Conservation (phyloP, 164 flowering plant species). For the Magnolia kwangsiensis region DNA sequence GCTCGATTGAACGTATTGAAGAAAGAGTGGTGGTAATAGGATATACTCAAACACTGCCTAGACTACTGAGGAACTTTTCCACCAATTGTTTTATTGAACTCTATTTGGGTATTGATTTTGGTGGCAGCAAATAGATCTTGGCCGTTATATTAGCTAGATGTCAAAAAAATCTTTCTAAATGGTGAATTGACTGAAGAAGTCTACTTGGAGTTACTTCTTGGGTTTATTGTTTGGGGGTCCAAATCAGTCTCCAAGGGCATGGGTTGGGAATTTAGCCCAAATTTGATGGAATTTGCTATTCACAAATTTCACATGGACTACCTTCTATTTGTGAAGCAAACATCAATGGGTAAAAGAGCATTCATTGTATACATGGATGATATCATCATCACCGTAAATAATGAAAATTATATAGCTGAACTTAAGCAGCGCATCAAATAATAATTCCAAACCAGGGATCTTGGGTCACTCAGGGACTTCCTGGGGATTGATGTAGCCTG, state of each 20-base stretch:
- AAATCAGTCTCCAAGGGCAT: neutral
- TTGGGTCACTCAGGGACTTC: neutral
- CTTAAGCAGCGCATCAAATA: neutral
- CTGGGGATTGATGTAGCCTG: neutral
- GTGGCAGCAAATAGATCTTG: neutral
- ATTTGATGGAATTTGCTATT: neutral
- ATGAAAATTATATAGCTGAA: neutral
- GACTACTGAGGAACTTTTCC: neutral
- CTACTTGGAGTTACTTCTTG: neutral
- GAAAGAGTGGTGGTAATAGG: neutral
- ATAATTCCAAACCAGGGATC: neutral
- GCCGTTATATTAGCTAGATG: neutral
- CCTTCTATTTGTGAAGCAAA: neutral
- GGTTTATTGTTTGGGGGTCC: neutral
- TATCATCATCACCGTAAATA: neutral
- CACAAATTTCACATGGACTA: neutral
- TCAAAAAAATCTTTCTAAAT: neutral
- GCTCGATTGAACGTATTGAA: neutral
- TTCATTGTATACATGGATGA: neutral
- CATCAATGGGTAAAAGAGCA: too few species aligned
- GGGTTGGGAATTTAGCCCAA: neutral
- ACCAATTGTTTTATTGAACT: neutral
- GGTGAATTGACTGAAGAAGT: neutral
- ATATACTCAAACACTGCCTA: neutral
- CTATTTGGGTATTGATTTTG: neutral